These are phyloP conservation scores for Eutypa lata DNA, from an alignment of 2,329 filamentous ascomycete species.

Conservation along the genomic window DNA sequence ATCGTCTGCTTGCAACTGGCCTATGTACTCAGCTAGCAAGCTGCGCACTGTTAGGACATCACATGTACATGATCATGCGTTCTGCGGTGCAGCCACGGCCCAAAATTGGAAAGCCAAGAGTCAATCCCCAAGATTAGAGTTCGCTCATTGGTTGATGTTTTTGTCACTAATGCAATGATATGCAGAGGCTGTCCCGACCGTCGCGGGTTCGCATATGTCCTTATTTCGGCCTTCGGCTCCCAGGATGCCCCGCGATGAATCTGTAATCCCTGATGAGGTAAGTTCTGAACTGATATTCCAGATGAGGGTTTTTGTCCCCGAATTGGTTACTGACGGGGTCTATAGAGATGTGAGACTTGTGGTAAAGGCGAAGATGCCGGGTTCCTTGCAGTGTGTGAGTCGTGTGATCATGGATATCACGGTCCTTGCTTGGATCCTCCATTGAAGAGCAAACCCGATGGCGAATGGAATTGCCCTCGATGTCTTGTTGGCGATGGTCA, in stretches of 20 bases:
- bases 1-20: no score
- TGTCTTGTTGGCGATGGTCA: conserved; percentile 95
- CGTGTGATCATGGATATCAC: conserved; percentile 86
- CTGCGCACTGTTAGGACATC: no score
- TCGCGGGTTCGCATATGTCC: conserved; percentile 96
- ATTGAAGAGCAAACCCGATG: conserved; percentile 70
- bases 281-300: background rate
- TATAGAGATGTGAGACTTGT: conserved; percentile 80
- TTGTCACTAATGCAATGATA: conserved; percentile 32
- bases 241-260: conserved; percentile 56
- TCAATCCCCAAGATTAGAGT: conserved; percentile 1
- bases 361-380: conserved; percentile 71
- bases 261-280: conserved; percentile 41
- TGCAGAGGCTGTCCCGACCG: conserved; percentile 68
- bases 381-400: conserved; percentile 79
- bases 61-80: conserved; percentile 9
- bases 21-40: no score
- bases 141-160: conserved; percentile 21
- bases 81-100: conserved; percentile 9
- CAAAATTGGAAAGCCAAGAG: conserved; percentile 5
- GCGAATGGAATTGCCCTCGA: conserved; percentile 93
- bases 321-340: conserved; percentile 13
- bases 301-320: background rate
- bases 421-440: conserved; percentile 86
- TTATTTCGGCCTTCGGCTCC: conserved; percentile 81